Conservation (phyloP, 2,329 filamentous ascomycete genomes). For the Penicillium brevicompactum region DNA sequence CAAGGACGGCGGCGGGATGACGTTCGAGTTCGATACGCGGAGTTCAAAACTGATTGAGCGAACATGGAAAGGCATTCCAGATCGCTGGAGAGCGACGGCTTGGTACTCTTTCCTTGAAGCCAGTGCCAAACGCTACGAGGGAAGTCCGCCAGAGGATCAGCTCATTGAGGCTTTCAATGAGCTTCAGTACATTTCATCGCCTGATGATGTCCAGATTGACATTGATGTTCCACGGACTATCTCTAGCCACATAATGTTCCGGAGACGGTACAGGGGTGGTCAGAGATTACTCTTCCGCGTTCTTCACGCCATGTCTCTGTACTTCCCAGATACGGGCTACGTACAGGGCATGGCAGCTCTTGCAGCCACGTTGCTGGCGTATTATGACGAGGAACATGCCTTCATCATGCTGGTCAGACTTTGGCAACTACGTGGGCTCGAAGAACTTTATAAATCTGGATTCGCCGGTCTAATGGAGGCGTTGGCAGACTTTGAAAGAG, state of each 20-base stretch:
- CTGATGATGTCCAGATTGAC: conserved; percentile 96
- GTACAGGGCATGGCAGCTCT: conserved; percentile 97
- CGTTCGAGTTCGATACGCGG: conserved; percentile 76
- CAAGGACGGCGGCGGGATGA: conserved; percentile 61
- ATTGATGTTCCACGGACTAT: conserved; percentile 95
- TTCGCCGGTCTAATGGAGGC: conserved; percentile 87
- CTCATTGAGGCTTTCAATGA: conserved; percentile 72
- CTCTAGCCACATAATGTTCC: conserved; percentile 96
- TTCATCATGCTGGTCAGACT: conserved; percentile 97
- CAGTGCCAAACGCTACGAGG: conserved; percentile 68
- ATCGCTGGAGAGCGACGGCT: conserved; percentile 88
- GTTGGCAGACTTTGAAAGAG: conserved; percentile 77
- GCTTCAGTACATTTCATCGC: conserved; percentile 72
- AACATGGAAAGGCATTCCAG: conserved; percentile 97
- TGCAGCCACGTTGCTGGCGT: conserved; percentile 88
- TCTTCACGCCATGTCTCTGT: conserved; percentile 85
- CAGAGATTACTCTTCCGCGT: conserved; percentile 91
- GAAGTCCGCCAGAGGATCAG: conserved; percentile 67
- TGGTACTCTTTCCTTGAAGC: conserved; percentile 91
- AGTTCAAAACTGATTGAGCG: conserved; percentile 85
- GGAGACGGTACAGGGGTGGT: conserved; percentile 84
- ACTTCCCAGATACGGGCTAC: conserved; percentile 89
- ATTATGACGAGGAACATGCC: conserved; percentile 91
- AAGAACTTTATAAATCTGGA: conserved; percentile 78
- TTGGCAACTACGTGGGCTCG: conserved; percentile 85